phyloP scores from a whole-genome alignment of 2,329 filamentous ascomycete genomes.

The Amauroascus verrucosus region DNA sequence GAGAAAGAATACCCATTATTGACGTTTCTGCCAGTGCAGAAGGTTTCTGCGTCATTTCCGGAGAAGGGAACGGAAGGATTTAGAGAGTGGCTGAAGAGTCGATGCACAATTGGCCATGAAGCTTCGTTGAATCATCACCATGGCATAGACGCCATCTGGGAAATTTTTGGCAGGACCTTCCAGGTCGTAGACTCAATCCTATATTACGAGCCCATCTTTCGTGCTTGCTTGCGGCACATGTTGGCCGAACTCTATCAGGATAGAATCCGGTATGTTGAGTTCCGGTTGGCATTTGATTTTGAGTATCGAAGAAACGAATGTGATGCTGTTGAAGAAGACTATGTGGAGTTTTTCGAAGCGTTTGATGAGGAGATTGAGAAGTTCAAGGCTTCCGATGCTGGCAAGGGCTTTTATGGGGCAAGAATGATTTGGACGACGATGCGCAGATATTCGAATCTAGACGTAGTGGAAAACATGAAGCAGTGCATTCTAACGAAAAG shows the following conservation, averaged over 20 bases:
- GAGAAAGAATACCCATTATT: conserved; percentile 49
- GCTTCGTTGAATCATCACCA: conserved; percentile 72
- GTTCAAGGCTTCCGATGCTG: conserved; percentile 62
- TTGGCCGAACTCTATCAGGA: conserved; percentile 63
- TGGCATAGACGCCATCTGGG: conserved; percentile 74
- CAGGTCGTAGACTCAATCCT: conserved; percentile 63
- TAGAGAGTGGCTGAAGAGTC: conserved; percentile 61
- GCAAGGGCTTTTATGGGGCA: conserved; percentile 70
- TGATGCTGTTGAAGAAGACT: conserved; percentile 58
- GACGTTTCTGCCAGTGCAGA: conserved; percentile 48
- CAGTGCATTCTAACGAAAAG: conserved; percentile 74
- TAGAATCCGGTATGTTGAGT: conserved; percentile 73
- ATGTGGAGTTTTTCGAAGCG: conserved; percentile 58
- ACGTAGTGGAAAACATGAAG: conserved; percentile 72
- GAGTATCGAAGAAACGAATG: conserved; percentile 54
- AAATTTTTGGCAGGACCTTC: conserved; percentile 68
- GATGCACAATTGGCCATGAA: conserved; percentile 60
- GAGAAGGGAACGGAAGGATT: conserved; percentile 61
- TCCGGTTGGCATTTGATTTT: conserved; percentile 66
- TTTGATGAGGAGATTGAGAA: conserved; percentile 68
- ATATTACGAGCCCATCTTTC: conserved; percentile 83
- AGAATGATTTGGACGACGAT: conserved; percentile 76
- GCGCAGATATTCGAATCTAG: conserved; percentile 52
- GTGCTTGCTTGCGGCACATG: conserved; percentile 62
- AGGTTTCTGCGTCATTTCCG: conserved; percentile 64